phyloP scores from a whole-genome alignment of 768 basidiomycete species.

The Rossbeevera mucosa region DNA sequence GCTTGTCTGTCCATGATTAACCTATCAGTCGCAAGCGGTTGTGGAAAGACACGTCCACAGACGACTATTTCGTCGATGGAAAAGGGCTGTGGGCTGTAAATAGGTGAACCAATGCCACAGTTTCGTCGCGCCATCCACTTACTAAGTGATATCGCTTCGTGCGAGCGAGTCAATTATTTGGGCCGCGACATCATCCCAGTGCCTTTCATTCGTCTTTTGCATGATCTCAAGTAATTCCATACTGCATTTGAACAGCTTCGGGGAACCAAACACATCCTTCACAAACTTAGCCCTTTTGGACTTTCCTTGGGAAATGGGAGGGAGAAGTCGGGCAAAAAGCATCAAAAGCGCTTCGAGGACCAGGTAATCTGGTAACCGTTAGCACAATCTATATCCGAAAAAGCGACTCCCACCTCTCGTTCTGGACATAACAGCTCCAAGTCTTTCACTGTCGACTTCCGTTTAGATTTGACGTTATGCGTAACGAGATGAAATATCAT shows the following conservation, averaged over 20 bases:
- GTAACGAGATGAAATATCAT: neutral
- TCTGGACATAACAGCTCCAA: constrained; percentile 46
- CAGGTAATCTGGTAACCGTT: constrained; percentile 43
- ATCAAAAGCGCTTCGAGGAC: constrained; percentile 54
- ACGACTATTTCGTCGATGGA: constrained; percentile 37
- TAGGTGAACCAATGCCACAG: constrained; percentile 1
- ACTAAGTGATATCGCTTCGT: constrained; percentile 45
- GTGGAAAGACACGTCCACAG: constrained; percentile 32
- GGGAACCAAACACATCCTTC: constrained; percentile 44
- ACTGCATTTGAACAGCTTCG: constrained; percentile 35
- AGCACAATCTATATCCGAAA: neutral
- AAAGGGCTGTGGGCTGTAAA: constrained; percentile 58
- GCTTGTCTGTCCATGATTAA: constrained; percentile 49
- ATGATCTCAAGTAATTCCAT: constrained; percentile 38
- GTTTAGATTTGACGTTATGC: neutral
- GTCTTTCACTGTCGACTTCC: constrained; percentile 32
- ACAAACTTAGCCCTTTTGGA: constrained; percentile 44
- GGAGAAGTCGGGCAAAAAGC: constrained; percentile 53
- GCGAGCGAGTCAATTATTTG: constrained; percentile 49
- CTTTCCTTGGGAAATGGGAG: constrained; percentile 36
- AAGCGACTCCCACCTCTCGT: constrained; percentile 40
- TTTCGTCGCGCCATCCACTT: constrained; percentile 20
- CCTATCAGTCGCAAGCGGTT: constrained; percentile 38
- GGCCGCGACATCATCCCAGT: constrained; percentile 52
- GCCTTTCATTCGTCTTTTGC: constrained; percentile 36